Evolutionary conservation across 2,329 filamentous ascomycete genomes (phyloP).

Genomic region (Colletotrichum graminicola): DNA sequence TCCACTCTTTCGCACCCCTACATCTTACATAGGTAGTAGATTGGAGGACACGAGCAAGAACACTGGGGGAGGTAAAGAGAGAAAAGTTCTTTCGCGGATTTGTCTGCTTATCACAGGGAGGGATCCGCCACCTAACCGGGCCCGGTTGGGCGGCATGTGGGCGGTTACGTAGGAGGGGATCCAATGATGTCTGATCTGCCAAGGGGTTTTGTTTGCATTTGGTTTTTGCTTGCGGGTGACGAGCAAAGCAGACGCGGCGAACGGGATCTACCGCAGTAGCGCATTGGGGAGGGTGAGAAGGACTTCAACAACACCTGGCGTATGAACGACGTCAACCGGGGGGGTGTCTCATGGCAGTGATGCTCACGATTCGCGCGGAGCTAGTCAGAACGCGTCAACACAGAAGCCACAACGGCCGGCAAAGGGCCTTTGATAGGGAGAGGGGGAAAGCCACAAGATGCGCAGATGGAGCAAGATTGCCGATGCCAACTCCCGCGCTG

Average conservation of each 20-base stretch:
- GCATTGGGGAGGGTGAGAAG: neutral
- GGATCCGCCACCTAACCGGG: neutral
- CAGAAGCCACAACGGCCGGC: neutral
- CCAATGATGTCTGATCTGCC: too few species aligned
- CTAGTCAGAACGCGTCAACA: neutral
- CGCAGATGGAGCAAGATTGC: conserved; percentile 17
- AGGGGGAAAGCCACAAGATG: neutral
- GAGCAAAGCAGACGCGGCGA: neutral
- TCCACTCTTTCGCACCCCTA: conserved; percentile 25
- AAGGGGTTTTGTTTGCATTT: neutral
- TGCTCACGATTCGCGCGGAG: neutral
- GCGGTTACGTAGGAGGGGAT: neutral
- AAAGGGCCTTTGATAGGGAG: neutral
- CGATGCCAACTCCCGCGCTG: conserved; percentile 37
- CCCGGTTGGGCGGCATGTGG: conserved; percentile 1
- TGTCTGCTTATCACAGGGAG: neutral
- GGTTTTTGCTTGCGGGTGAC: neutral
- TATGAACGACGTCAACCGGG: neutral
- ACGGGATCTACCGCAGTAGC: neutral
- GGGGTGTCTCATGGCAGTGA: neutral
- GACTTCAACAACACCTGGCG: neutral
- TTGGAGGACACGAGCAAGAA: neutral
- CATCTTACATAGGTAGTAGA: neutral
- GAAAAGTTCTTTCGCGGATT: neutral
- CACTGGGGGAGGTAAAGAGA: neutral